These are phyloP conservation scores for Cymbopogon citratus DNA, from an alignment of 176 grass and related monocot species.

Conservation along the genomic window DNA sequence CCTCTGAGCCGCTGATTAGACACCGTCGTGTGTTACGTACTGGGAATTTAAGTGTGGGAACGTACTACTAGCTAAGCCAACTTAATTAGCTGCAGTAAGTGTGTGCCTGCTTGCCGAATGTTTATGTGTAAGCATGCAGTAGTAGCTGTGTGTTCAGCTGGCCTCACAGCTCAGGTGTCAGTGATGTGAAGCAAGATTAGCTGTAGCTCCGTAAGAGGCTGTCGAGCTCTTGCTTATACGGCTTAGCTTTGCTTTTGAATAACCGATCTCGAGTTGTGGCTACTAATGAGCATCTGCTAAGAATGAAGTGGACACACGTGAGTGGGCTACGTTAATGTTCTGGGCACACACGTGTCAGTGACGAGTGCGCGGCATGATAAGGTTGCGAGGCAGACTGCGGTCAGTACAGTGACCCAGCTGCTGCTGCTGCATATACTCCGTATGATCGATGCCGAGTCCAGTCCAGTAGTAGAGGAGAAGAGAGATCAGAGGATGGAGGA, in stretches of 20 bases:
- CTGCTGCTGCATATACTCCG: too few species aligned
- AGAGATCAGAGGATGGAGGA: not conserved
- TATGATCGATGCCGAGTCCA: slow-evolving; percentile 7
- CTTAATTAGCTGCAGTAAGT: not conserved
- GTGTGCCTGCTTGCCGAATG: not conserved
- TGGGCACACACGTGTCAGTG: not conserved
- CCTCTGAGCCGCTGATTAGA: not conserved
- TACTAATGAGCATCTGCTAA: not conserved
- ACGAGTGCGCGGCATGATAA: slow-evolving; percentile 27
- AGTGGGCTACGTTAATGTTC: not conserved
- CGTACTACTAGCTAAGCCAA: not conserved
- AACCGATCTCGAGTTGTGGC: not conserved
- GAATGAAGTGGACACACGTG: not conserved
- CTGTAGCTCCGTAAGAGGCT: not conserved
- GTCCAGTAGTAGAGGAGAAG: slow-evolving; percentile 10
- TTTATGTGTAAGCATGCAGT: not conserved
- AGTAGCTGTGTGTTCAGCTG: not conserved
- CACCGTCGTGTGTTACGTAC: not conserved
- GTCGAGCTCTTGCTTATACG: not conserved
- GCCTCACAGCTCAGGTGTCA: not conserved
- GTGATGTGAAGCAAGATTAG: not conserved
- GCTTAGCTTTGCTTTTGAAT: not conserved
- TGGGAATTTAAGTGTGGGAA: not conserved
- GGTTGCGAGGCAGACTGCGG: slow-evolving; percentile 29
- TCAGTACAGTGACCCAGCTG: slow-evolving; percentile 19